Evolutionary conservation across 2,329 filamentous ascomycete species (phyloP).

Genomic region (Pezicula carpinea): DNA sequence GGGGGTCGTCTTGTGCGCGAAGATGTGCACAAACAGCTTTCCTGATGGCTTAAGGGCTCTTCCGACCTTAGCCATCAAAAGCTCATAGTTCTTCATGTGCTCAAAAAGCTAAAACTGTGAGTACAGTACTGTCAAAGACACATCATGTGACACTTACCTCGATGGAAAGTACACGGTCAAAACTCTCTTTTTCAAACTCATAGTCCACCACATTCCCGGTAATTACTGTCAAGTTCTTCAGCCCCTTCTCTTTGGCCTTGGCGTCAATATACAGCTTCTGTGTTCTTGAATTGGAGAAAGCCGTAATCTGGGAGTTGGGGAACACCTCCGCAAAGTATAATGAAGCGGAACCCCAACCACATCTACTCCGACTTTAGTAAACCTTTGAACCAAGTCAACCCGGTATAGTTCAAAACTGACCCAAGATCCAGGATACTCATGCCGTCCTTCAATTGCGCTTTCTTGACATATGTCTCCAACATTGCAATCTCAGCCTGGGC

Average conservation of each 20-base stretch:
- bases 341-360: constrained; percentile 63
- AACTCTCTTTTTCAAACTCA: constrained; percentile 53
- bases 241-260: constrained; percentile 48
- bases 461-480: constrained; percentile 58
- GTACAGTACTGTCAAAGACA: not conserved
- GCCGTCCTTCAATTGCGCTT: constrained; percentile 37
- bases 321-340: constrained; percentile 63
- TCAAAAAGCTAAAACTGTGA: constrained; percentile 56
- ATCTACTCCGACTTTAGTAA: constrained; percentile 35
- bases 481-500: constrained; percentile 63
- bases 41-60: constrained; percentile 56
- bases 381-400: not conserved
- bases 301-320: constrained; percentile 57
- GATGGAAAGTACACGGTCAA: constrained; percentile 63
- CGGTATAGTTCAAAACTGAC: constrained; percentile 10
- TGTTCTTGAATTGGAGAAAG: constrained; percentile 65
- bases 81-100: constrained; percentile 73
- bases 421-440: constrained; percentile 28
- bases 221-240: constrained; percentile 58
- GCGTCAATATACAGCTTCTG: constrained; percentile 64
- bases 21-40: constrained; percentile 67
- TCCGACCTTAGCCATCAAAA: constrained; percentile 59
- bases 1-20: constrained; percentile 58
- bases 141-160: constrained; percentile 35
- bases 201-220: constrained; percentile 64